Conservation (phyloP, 2,329 filamentous ascomycete species). For the Colletotrichum sp. region DNA sequence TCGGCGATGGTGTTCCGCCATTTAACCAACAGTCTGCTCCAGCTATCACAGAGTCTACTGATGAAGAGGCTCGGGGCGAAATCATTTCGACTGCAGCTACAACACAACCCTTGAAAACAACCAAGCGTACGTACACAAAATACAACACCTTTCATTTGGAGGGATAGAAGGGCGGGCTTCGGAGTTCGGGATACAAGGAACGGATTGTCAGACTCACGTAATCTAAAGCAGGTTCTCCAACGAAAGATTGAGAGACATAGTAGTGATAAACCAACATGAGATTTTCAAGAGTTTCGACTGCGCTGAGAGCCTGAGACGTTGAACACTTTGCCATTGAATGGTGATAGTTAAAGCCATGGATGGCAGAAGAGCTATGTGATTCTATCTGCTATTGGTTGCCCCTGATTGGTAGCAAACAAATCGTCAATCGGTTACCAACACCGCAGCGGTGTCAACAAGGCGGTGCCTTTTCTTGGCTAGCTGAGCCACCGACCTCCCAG, state of each 20-base stretch:
- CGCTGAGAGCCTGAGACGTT: neutral
- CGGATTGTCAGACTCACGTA: neutral
- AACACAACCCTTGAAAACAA: neutral
- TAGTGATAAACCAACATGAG: neutral
- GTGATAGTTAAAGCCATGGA: neutral
- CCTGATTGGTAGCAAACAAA: neutral
- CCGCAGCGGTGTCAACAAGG: neutral
- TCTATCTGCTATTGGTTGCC: neutral
- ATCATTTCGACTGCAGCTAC: neutral
- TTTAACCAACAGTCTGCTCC: neutral
- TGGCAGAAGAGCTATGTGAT: neutral
- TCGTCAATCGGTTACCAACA: neutral
- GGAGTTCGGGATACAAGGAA: neutral
- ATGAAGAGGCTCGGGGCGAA: neutral
- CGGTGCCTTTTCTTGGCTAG: neutral
- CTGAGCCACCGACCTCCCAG: neutral
- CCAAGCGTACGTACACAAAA: neutral
- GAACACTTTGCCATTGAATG: neutral
- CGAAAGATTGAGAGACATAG: neutral
- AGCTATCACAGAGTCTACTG: neutral
- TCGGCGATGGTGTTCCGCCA: conserved; percentile 26
- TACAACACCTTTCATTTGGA: conserved; percentile 1
- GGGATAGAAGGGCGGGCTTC: neutral
- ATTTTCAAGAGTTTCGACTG: neutral
- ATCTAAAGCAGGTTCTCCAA: neutral